phyloP scores from a whole-genome alignment of 2,329 filamentous ascomycete genomes.

The Juglanconis oblonga region DNA sequence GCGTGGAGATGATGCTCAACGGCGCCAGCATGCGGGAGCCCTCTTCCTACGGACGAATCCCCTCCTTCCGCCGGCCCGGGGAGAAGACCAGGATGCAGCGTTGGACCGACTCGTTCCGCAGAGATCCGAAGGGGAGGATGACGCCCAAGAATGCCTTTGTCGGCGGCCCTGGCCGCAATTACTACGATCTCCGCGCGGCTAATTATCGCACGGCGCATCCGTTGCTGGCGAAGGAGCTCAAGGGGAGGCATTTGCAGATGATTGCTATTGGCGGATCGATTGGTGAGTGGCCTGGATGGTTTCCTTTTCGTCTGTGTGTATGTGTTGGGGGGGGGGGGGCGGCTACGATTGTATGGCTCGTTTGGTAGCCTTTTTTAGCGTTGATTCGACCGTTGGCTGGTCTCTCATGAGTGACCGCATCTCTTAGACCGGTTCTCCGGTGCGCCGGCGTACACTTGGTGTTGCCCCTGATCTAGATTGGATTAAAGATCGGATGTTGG shows the following conservation, averaged over 20 bases:
- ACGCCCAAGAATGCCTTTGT: conserved; percentile 35
- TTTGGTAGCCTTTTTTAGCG: too few species aligned
- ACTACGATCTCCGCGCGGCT: conserved; percentile 55
- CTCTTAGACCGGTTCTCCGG: neutral
- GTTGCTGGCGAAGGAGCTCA: conserved; percentile 72
- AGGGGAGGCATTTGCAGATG: conserved; percentile 90
- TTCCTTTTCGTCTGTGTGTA: neutral
- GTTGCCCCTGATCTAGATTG: neutral
- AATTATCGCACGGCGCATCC: conserved; percentile 74
- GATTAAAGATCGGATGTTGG: neutral
- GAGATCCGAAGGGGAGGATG: conserved; percentile 52
- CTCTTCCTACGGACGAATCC: conserved; percentile 41
- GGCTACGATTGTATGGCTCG: neutral
- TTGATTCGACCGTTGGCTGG: neutral
- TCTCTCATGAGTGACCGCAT: neutral
- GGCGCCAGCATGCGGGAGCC: conserved; percentile 38
- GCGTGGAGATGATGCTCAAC: conserved; percentile 29
- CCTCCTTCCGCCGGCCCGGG: conserved; percentile 64
- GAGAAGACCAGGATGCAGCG: conserved; percentile 45
- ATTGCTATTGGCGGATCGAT: conserved; percentile 95
- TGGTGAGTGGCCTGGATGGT: conserved; percentile 41
- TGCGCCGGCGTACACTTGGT: neutral
- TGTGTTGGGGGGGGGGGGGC: neutral
- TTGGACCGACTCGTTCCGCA: conserved; percentile 61
- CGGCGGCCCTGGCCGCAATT: conserved; percentile 38